Conservation (phyloP, 1,284 basidiomycete genomes). For the Irpex sp. region DNA sequence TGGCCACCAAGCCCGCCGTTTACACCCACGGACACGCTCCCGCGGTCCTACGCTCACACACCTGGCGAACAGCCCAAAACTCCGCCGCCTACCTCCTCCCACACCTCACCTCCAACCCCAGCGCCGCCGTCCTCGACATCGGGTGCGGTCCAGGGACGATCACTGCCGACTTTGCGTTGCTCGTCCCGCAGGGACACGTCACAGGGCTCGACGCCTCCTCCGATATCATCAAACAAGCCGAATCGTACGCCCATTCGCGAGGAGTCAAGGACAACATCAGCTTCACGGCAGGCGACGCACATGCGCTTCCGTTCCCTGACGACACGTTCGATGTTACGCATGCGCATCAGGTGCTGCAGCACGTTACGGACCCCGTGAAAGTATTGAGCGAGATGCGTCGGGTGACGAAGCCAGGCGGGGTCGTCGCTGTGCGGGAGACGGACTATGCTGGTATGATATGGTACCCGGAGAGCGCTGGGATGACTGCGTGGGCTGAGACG, state of each 20-base stretch:
- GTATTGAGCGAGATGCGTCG: constrained; percentile 39
- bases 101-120: constrained; percentile 25
- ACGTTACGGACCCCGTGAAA: constrained; percentile 33
- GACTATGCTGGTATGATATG: constrained; percentile 26
- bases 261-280: constrained; percentile 25
- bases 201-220: constrained; percentile 32
- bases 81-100: constrained; percentile 37
- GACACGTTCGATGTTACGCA: constrained; percentile 39
- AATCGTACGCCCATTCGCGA: constrained; percentile 21
- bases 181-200: constrained; percentile 35
- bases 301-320: constrained; percentile 29
- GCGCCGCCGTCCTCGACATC: constrained; percentile 39
- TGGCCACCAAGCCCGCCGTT: constrained; percentile 1
- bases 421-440: constrained; percentile 36
- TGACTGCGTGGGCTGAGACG: constrained; percentile 22
- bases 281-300: constrained; percentile 29
- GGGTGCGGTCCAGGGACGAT: constrained; percentile 44
- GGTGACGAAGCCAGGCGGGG: constrained; percentile 36
- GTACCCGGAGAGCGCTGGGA: constrained; percentile 26
- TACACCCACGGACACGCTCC: constrained; percentile 32
- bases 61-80: constrained; percentile 36
- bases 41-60: constrained; percentile 36
- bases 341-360: constrained; percentile 40
- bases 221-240: constrained; percentile 27
- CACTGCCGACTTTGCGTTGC: constrained; percentile 36